Evolutionary conservation across 1,139 yeast species (phyloP).

Genomic region (Scheffersomyces lignicola): DNA sequence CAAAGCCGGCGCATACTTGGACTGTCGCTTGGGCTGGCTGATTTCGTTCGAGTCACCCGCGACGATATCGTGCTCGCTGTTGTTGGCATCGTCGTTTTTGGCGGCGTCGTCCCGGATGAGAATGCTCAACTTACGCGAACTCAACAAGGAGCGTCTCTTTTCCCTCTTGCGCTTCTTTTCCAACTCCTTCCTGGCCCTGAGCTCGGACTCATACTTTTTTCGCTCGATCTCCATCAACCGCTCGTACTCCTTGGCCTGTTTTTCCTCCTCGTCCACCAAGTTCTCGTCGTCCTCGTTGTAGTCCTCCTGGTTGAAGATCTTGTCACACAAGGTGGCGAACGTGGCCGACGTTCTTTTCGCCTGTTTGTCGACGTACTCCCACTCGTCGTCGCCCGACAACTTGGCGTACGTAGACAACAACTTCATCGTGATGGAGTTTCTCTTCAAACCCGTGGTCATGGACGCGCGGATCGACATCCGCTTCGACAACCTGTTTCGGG

Average conservation of each 20-base stretch:
- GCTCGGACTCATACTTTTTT: conserved; percentile 50
- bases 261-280: conserved; percentile 51
- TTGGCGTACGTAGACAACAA: conserved; percentile 71
- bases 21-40: conserved; percentile 42
- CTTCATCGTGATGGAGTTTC: conserved; percentile 71
- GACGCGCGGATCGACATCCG: conserved; percentile 44
- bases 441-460: conserved; percentile 50
- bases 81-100: conserved; percentile 22
- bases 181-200: conserved; percentile 45
- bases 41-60: conserved; percentile 18
- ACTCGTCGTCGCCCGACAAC: conserved; percentile 62
- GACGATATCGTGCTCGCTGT: conserved; percentile 33
- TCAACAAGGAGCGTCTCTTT: conserved; percentile 44
- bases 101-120: conserved; percentile 34
- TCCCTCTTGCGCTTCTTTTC: conserved; percentile 47
- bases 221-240: conserved; percentile 51
- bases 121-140: conserved; percentile 42
- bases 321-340: conserved; percentile 75
- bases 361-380: conserved; percentile 72
- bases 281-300: conserved; percentile 60
- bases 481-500: conserved; percentile 35
- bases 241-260: conserved; percentile 48
- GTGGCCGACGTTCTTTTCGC: conserved; percentile 76
- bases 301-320: conserved; percentile 60
- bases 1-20: conserved; percentile 23